Percentiles rank a stretch among this genome's conserved stretches.
Conservation (phyloP, 768 basidiomycete species). For the Boletus reticuloceps region DNA sequence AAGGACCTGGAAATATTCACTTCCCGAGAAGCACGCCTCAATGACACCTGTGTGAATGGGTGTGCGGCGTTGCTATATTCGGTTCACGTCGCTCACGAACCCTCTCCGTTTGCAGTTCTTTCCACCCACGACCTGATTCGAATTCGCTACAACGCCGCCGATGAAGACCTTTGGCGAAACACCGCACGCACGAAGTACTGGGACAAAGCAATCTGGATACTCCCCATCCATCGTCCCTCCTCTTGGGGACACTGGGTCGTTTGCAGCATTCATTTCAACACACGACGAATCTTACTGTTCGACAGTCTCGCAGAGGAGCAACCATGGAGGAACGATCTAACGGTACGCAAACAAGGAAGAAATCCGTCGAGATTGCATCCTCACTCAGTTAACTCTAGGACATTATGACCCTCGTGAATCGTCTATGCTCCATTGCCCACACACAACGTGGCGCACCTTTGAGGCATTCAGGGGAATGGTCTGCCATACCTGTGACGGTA, state of each 20-base stretch:
- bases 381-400: too few relatives aligned
- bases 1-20: neutral
- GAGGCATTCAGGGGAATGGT: too few relatives aligned
- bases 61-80: neutral
- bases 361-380: too few relatives aligned
- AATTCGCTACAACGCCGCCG: neutral
- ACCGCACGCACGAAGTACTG: conserved; percentile 23
- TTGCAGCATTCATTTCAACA: neutral
- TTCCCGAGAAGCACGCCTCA: neutral
- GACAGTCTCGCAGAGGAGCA: neutral
- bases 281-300: neutral
- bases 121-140: neutral
- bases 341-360: too few relatives aligned
- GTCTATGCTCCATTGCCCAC: too few relatives aligned
- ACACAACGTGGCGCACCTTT: too few relatives aligned
- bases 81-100: neutral
- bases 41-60: conserved; percentile 11
- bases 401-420: too few relatives aligned
- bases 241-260: conserved; percentile 2
- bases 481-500: too few relatives aligned
- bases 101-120: neutral
- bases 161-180: conserved; percentile 24
- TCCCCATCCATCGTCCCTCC: neutral
- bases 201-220: conserved; percentile 30
- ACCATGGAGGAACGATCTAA: neutral